Percentiles rank a stretch among this genome's conserved stretches.
These are phyloP conservation scores for Cystobasidium onofrii DNA, from an alignment of 768 basidiomycete genomes.

Conservation along the genomic window DNA sequence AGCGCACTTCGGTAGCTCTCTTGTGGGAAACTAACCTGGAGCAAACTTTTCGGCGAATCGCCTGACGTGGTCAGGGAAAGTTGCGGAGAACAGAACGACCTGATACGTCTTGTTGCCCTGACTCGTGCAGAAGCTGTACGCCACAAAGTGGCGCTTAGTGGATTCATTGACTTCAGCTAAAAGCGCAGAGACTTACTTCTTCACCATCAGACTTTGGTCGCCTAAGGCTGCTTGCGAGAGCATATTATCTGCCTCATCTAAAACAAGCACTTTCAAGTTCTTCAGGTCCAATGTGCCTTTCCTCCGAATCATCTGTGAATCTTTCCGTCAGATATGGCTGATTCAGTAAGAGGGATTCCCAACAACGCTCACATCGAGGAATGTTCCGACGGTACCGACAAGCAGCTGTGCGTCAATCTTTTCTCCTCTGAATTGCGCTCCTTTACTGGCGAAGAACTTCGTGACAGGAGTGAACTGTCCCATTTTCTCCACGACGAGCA, in stretches of 20 bases:
- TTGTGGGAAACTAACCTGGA: slow-evolving; percentile 48
- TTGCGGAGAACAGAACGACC: slow-evolving; percentile 94
- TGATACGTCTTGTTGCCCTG: slow-evolving; percentile 49
- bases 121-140: slow-evolving; percentile 39
- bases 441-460: slow-evolving; percentile 88
- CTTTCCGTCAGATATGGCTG: background rate
- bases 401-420: slow-evolving; percentile 76
- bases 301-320: slow-evolving; percentile 37
- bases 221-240: slow-evolving; percentile 78
- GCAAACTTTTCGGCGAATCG: slow-evolving; percentile 87
- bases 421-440: slow-evolving; percentile 32
- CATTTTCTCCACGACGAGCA: slow-evolving; percentile 87
- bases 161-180: background rate
- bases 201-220: slow-evolving; percentile 84
- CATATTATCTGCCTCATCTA: slow-evolving; percentile 99
- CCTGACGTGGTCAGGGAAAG: slow-evolving; percentile 89
- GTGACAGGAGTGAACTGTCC: slow-evolving; percentile 89
- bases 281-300: slow-evolving; percentile 56
- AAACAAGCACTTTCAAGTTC: slow-evolving; percentile 80
- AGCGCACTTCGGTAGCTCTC: background rate
- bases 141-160: background rate
- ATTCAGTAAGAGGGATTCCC: background rate
- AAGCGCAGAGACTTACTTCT: slow-evolving; percentile 60
- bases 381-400: slow-evolving; percentile 92
- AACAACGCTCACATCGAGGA: slow-evolving; percentile 68